phyloP scores from a whole-genome alignment of 805 yeast genomes.

The Pichia occidentalis region DNA sequence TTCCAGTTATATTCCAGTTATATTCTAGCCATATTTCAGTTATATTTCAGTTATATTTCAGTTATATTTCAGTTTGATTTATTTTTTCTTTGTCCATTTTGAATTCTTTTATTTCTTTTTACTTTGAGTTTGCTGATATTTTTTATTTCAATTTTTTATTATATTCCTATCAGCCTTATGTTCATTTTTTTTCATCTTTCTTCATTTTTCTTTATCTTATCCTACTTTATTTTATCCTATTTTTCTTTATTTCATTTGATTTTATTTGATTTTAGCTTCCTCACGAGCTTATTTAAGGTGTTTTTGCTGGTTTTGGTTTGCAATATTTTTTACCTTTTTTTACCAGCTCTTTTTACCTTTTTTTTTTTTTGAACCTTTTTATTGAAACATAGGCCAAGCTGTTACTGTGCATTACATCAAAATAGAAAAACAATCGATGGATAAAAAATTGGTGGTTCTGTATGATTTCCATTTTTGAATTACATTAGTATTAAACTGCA shows the following conservation, averaged over 20 bases:
- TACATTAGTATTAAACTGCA: no score
- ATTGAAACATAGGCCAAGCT: no score
- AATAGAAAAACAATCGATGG: no score
- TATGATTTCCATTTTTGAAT: no score
- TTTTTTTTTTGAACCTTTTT: constrained; percentile 4
- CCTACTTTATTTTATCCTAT: not conserved
- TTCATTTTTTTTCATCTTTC: not conserved
- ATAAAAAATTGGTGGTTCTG: no score
- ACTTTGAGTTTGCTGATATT: not conserved
- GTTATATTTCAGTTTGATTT: no score
- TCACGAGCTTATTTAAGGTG: no score
- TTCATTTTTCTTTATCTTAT: not conserved
- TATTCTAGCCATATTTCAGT: no score
- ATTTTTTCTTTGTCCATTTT: not conserved
- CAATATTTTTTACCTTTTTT: not conserved
- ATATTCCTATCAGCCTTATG: not conserved
- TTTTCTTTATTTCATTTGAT: constrained; percentile 2
- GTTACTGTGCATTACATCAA: no score
- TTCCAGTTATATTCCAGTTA: no score
- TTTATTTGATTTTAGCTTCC: constrained; percentile 2
- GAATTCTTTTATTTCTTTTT: not conserved
- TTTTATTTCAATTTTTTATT: not conserved
- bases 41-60: no score
- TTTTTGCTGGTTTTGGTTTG: no score
- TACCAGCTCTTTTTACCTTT: not conserved